Percentiles rank a stretch among this genome's conserved stretches.
These are phyloP conservation scores for Aphanocladium album DNA, from an alignment of 2,329 filamentous ascomycete species.

Conservation along the genomic window DNA sequence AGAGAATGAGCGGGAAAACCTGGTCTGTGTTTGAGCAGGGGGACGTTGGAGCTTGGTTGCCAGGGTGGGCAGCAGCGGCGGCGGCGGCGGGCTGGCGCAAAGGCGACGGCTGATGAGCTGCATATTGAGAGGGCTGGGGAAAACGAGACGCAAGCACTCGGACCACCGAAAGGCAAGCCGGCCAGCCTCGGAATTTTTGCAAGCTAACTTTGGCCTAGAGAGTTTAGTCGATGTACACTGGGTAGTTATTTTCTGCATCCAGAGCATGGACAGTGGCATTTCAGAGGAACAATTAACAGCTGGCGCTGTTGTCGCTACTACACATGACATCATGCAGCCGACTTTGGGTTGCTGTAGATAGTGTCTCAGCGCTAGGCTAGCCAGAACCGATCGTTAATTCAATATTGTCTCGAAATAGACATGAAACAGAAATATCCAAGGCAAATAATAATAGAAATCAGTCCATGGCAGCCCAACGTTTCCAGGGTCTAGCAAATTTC, in stretches of 20 bases:
- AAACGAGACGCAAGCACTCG: not conserved
- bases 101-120: slow-evolving; percentile 6
- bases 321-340: not conserved
- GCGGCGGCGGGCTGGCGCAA: not conserved
- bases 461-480: not conserved
- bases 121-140: slow-evolving; percentile 8
- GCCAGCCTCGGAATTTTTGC: not conserved
- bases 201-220: not conserved
- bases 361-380: not conserved
- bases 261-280: not conserved
- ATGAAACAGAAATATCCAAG: not conserved
- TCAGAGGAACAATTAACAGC: too few species aligned
- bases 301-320: not conserved
- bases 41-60: not conserved
- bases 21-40: slow-evolving; percentile 1
- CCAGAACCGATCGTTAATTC: not conserved
- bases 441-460: not conserved
- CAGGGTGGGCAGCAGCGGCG: slow-evolving; percentile 2
- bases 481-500: not conserved
- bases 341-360: not conserved
- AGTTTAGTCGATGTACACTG: not conserved
- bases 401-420: not conserved
- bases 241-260: too few species aligned
- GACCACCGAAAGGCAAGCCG: not conserved
- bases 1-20: not conserved